These are phyloP conservation scores for Mortierella sp. DNA, from an alignment of 371 early-diverging fungal species.

Conservation along the genomic window DNA sequence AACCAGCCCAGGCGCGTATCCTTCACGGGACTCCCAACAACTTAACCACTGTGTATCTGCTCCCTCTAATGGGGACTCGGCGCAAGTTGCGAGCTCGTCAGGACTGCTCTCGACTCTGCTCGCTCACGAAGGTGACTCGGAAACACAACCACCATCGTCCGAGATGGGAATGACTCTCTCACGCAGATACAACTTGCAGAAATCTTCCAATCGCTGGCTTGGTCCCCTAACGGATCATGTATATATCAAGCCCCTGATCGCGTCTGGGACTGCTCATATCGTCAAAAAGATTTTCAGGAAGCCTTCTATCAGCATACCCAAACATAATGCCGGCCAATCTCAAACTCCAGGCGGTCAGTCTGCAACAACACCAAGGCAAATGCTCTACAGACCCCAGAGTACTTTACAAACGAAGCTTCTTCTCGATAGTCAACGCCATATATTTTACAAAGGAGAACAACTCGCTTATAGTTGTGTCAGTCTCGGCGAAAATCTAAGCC, in stretches of 20 bases:
- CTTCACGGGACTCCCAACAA: not conserved
- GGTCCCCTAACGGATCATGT: conserved; percentile 49
- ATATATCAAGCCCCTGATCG: conserved; percentile 36
- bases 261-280: conserved; percentile 46
- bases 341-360: conserved; percentile 11
- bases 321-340: conserved; percentile 24
- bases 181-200: conserved; percentile 24
- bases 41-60: not conserved
- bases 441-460: conserved; percentile 39
- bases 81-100: conserved; percentile 6
- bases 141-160: not conserved
- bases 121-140: conserved; percentile 33
- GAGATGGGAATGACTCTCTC: conserved; percentile 9
- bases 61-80: not conserved
- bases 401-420: conserved; percentile 7
- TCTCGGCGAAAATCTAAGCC: conserved; percentile 45
- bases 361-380: conserved; percentile 7
- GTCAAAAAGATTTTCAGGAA: conserved; percentile 47
- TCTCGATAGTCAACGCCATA: conserved; percentile 40
- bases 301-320: conserved; percentile 26
- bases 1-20: conserved; percentile 11
- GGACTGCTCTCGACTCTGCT: conserved; percentile 37
- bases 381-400: conserved; percentile 9
- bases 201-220: conserved; percentile 36
- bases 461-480: conserved; percentile 39